Percentiles rank a stretch among this genome's conserved stretches.
phyloP scores from a whole-genome alignment of 2,329 filamentous ascomycete genomes.

The Fusarium sp. region DNA sequence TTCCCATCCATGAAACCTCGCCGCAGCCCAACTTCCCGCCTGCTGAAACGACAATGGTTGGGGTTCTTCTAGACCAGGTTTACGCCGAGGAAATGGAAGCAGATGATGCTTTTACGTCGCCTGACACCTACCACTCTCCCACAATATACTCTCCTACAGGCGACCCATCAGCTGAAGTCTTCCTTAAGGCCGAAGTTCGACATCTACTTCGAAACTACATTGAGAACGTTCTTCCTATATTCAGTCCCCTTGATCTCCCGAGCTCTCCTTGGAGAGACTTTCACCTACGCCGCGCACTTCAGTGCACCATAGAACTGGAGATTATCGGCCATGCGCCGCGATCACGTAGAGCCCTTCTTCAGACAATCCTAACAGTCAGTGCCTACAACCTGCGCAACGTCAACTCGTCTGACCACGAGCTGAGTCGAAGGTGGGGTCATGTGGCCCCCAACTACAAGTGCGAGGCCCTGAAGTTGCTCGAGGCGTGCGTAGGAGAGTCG shows the following conservation, averaged over 20 bases:
- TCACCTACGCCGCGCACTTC: not conserved
- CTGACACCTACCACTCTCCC: not conserved
- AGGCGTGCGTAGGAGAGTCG: not conserved
- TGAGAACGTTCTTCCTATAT: not conserved
- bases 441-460: not conserved
- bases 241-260: not conserved
- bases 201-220: not conserved
- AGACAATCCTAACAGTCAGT: not conserved
- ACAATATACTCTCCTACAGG: not conserved
- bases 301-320: not conserved
- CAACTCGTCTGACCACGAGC: not conserved
- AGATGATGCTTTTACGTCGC: not conserved
- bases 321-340: not conserved
- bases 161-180: not conserved
- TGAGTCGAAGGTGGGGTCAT: not conserved
- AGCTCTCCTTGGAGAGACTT: not conserved
- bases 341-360: not conserved
- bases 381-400: not conserved
- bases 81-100: not conserved
- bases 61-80: not conserved
- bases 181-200: not conserved
- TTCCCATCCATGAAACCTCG: not conserved
- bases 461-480: not conserved
- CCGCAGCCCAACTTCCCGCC: not conserved
- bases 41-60: not conserved